Evolutionary conservation across 352 stramenopile species (phyloP), one percentile per base, ranked within the genome.

Genomic region (Pythium aquatile): DNA sequence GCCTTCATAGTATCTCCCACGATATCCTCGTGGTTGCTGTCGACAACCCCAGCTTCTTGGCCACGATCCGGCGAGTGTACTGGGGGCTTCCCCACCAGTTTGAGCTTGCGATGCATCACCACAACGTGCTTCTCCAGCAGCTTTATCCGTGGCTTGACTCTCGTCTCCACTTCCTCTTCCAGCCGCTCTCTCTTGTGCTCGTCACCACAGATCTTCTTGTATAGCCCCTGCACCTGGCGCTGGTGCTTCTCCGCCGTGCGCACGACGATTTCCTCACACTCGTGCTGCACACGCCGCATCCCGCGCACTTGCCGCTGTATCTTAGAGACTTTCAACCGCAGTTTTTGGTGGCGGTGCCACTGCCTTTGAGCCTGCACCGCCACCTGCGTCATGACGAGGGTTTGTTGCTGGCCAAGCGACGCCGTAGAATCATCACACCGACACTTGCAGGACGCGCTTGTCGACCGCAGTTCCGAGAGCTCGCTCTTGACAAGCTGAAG

Each of bases 221-320:
- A 30, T 14, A 61, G 17, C 14, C 13, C 2, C 17, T 44, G 57
- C 26, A 63, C 6, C 6, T 55, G 58, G 3, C 44, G 52, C 14
- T 56, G 39, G n/a, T 67, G 65, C 44, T 60, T 37, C 58, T 71
- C 65, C n/a, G 58, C 58, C 26, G 58, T 46, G 11, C 46, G 52
- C n/a, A 63, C 46, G 6, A 66, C 35, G 20, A 71, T 40, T 42
- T 59, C 53, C 39, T 66, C 30, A 11, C 49, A 64, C 46, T 63
- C 65, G 35, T 61, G 65, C 59, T 71, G 65, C 26, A 20, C 35
- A 26, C 32, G 40, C 0, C 58, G 30, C 14, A 49, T 32, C 3
- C n/a, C 39, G 8, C 7, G 17, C 9, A 61, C 32, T 29, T 28
- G 44, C 11, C 8, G 13, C 54, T 63, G 35, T 6, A 72, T 13